Conservation (phyloP, 345 rosid species). For the Salix koriyanagi region DNA sequence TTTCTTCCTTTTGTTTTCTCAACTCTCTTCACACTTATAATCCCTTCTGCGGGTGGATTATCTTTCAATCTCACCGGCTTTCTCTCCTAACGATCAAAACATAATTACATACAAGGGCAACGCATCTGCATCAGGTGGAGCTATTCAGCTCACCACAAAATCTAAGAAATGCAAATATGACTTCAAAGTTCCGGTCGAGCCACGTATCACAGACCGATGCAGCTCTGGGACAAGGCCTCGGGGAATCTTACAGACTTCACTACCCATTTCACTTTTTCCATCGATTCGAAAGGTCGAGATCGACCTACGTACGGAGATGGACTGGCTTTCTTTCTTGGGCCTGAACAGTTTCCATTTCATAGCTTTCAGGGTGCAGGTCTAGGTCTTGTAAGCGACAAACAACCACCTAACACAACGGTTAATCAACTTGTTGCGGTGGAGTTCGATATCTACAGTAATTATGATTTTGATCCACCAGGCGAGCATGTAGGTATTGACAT, state of each 20-base stretch:
- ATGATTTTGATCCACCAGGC: constrained; percentile 11
- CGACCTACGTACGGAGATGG: neutral
- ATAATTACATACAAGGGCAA: too few relatives aligned
- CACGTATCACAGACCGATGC: neutral
- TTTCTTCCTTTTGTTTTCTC: too few relatives aligned
- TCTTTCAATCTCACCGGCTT: too few relatives aligned
- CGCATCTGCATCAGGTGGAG: too few relatives aligned
- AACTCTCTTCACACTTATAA: too few relatives aligned
- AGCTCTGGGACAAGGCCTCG: constrained; percentile 12
- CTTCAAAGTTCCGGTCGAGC: constrained; percentile 1
- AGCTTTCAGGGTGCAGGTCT: neutral
- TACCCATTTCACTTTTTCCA: constrained; percentile 21
- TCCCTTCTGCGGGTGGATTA: too few relatives aligned
- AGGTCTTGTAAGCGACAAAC: neutral
- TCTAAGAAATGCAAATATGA: rapidly evolving
- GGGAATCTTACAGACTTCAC: constrained; percentile 25
- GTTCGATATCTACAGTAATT: constrained; percentile 1
- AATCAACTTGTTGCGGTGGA: constrained; percentile 20
- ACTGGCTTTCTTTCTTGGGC: constrained; percentile 16
- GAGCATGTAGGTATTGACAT: constrained; percentile 22
- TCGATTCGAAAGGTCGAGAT: neutral
- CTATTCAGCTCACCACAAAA: too few relatives aligned
- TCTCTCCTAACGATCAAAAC: too few relatives aligned
- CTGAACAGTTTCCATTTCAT: neutral
- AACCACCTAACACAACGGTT: neutral